phyloP scores from a whole-genome alignment of 768 basidiomycete genomes.

The Amylocystis lapponica region DNA sequence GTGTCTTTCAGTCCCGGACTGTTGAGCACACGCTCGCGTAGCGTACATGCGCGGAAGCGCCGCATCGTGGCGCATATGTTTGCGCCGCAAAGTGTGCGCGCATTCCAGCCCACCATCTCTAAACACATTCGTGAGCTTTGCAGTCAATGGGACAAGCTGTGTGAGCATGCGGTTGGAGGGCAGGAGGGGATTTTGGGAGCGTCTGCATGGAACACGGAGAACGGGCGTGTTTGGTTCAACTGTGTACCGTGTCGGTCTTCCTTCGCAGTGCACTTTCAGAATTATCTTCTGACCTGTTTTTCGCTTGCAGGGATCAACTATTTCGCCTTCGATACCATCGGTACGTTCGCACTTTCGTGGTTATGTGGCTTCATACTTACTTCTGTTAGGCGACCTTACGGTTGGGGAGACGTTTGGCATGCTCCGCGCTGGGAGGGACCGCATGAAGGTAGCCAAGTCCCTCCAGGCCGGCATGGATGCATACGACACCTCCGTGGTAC shows the following conservation, averaged over 20 bases:
- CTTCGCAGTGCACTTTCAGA: background rate
- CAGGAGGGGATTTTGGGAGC: conserved; percentile 30
- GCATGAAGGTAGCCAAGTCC: background rate
- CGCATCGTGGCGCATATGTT: conserved; percentile 79
- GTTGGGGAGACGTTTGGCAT: conserved; percentile 3
- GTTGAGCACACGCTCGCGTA: conserved; percentile 64
- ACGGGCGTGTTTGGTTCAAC: conserved; percentile 61
- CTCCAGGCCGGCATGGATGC: background rate
- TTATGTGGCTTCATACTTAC: background rate
- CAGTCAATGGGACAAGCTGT: conserved; percentile 68
- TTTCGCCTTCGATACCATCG: conserved; percentile 5
- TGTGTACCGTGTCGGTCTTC: conserved; percentile 54
- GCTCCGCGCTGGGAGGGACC: conserved; percentile 1
- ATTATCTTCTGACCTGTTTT: background rate
- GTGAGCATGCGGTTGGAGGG: conserved; percentile 33
- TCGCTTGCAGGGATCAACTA: conserved; percentile 1
- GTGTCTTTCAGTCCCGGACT: conserved; percentile 39
- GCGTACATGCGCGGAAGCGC: conserved; percentile 77
- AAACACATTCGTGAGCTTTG: conserved; percentile 53
- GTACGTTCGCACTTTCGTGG: background rate
- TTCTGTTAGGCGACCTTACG: conserved; percentile 1
- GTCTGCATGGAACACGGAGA: conserved; percentile 46
- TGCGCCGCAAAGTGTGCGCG: conserved; percentile 68
- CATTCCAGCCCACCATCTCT: conserved; percentile 72
- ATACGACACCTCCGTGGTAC: background rate